phyloP scores from a whole-genome alignment of 148 eudicot genomes.

The Rhododendron williamsianum region DNA sequence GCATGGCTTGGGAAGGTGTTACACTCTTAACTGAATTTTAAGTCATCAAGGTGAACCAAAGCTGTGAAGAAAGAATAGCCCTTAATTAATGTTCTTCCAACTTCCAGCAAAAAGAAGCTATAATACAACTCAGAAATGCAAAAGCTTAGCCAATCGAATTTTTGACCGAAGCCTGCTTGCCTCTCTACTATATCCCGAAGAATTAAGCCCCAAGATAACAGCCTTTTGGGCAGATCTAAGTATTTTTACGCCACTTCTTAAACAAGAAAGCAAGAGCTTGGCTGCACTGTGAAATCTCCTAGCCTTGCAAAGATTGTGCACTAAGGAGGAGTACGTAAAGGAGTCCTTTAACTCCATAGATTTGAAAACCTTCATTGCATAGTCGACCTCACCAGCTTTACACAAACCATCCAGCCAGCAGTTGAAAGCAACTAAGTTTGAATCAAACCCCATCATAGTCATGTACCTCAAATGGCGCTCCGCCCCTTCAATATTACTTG shows the following conservation, averaged over 20 bases:
- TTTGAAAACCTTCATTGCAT: constrained; percentile 60
- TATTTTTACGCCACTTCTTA: constrained; percentile 46
- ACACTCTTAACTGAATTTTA: background rate
- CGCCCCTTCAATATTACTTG: constrained; percentile 62
- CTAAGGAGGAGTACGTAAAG: constrained; percentile 76
- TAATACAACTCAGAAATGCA: constrained; percentile 25
- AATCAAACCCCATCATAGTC: constrained; percentile 36
- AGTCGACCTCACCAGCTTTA: constrained; percentile 50
- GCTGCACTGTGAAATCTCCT: constrained; percentile 62
- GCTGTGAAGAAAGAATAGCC: background rate
- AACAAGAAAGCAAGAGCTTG: constrained; percentile 61
- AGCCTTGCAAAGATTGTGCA: constrained; percentile 78
- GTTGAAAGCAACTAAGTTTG: constrained; percentile 64
- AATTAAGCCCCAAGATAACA: constrained; percentile 55
- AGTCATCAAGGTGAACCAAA: background rate
- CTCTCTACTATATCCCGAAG: constrained; percentile 34
- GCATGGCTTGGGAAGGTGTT: background rate
- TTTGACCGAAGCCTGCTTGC: constrained; percentile 47
- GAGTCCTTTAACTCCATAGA: constrained; percentile 67
- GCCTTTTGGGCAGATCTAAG: constrained; percentile 59
- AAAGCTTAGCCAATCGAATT: constrained; percentile 38
- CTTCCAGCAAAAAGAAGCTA: background rate
- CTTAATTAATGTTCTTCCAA: constrained; percentile 4
- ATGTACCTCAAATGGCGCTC: constrained; percentile 40
- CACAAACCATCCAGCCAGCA: constrained; percentile 60